Conservation (phyloP, 306 rosid genomes). For the Cercis canadensis region DNA sequence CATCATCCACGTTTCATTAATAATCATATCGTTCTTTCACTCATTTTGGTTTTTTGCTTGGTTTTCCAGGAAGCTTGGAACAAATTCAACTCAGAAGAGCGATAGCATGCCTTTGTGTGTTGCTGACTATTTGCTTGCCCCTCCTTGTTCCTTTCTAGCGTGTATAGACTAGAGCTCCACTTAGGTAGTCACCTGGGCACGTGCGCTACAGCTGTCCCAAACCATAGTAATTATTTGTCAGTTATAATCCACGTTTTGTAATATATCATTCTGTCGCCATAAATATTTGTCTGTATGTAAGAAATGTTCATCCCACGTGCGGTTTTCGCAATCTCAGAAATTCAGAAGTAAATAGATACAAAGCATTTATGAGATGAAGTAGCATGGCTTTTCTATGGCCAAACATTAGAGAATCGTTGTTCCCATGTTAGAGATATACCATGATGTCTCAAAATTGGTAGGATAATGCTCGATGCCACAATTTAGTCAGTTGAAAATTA, state of each 20-base stretch:
- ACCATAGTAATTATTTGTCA: slow-evolving; percentile 35
- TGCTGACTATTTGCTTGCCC: slow-evolving; percentile 5
- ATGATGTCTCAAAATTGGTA: too few species aligned
- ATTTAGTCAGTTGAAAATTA: too few species aligned
- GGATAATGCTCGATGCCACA: too few species aligned
- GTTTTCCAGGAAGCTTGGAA: slow-evolving; percentile 89
- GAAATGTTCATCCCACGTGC: slow-evolving; percentile 14
- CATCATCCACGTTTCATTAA: not conserved
- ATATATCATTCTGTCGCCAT: not conserved
- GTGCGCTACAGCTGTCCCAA: not conserved
- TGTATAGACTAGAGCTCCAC: not conserved
- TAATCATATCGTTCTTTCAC: not conserved
- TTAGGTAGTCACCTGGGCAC: slow-evolving; percentile 23
- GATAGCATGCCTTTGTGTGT: slow-evolving; percentile 45
- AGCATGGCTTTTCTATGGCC: not conserved
- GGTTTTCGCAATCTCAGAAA: slow-evolving; percentile 25
- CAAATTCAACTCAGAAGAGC: slow-evolving; percentile 95
- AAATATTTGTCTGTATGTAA: slow-evolving; percentile 35
- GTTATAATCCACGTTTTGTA: slow-evolving; percentile 30
- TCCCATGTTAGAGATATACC: too few species aligned
- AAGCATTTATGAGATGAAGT: slow-evolving; percentile 8
- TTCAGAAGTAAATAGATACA: slow-evolving; percentile 32
- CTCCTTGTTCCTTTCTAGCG: not conserved
- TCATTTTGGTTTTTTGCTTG: not conserved
- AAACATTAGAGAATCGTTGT: not conserved